Conservation (phyloP, 164 flowering plant genomes). For the Santalum album region DNA sequence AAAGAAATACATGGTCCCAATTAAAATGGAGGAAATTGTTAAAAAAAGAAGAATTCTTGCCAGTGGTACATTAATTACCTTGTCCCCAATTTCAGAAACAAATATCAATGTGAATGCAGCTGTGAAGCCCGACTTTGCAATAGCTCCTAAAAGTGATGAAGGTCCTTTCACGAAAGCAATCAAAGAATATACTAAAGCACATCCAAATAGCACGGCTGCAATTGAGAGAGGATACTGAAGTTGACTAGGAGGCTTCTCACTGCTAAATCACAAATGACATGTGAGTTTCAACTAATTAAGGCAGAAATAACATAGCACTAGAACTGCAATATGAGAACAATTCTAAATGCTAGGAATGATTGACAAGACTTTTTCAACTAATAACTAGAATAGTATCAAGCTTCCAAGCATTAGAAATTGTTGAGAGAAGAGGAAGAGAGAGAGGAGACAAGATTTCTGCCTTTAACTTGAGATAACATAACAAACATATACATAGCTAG, state of each 20-base stretch:
- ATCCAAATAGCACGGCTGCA: slow-evolving; percentile 56
- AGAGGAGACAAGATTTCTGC: too few species aligned
- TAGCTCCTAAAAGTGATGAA: slow-evolving; percentile 61
- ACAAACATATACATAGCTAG: too few species aligned
- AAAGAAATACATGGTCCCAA: too few species aligned
- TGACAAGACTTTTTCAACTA: too few species aligned
- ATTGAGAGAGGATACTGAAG: slow-evolving; percentile 57
- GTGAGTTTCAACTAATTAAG: slow-evolving; percentile 2
- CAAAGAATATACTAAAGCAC: slow-evolving; percentile 55
- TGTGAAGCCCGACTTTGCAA: slow-evolving; percentile 92
- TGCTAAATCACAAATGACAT: slow-evolving; percentile 32
- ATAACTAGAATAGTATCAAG: too few species aligned
- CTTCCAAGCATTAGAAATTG: too few species aligned
- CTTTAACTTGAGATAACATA: too few species aligned
- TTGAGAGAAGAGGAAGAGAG: too few species aligned
- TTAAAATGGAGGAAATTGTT: too few species aligned
- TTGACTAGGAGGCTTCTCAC: slow-evolving; percentile 38
- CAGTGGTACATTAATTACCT: slow-evolving; percentile 34
- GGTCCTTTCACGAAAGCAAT: slow-evolving; percentile 65
- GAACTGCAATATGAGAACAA: too few species aligned
- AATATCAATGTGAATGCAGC: slow-evolving; percentile 92
- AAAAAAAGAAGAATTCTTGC: neutral
- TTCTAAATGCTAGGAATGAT: too few species aligned
- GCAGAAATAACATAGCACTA: neutral
- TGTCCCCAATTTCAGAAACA: slow-evolving; percentile 99